Evolutionary conservation across 305 asterid genomes (phyloP).

Genomic region (Salvia sclarea): DNA sequence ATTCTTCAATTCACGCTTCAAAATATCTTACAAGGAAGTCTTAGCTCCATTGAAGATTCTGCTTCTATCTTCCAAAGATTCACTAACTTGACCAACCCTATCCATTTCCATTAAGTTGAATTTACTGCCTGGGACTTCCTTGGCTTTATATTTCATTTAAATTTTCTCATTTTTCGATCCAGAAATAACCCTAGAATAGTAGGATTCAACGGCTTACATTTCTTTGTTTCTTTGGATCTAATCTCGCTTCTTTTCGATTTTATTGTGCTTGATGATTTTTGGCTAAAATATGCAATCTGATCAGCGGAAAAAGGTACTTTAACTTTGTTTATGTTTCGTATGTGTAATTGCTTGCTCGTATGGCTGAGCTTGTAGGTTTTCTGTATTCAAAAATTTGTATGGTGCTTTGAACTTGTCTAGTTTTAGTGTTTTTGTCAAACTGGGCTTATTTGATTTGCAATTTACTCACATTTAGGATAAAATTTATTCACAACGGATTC

Average conservation of each 20-base stretch:
- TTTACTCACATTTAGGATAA: slow-evolving; percentile 24
- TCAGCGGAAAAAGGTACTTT: slow-evolving; percentile 78
- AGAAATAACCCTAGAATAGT: slow-evolving; percentile 20
- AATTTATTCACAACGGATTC: slow-evolving; percentile 18
- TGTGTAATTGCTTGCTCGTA: slow-evolving; percentile 11
- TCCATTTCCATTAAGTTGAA: slow-evolving; percentile 24
- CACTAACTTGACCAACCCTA: slow-evolving; percentile 25
- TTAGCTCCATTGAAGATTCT: slow-evolving; percentile 31
- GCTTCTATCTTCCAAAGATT: slow-evolving; percentile 19
- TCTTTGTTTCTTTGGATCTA: slow-evolving; percentile 42
- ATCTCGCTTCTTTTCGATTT: slow-evolving; percentile 29
- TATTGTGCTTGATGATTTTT: slow-evolving; percentile 52
- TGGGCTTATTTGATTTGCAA: slow-evolving; percentile 28
- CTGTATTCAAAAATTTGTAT: slow-evolving; percentile 13
- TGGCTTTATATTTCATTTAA: slow-evolving; percentile 23
- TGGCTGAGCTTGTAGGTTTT: slow-evolving; percentile 19
- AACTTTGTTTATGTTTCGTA: not conserved
- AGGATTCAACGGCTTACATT: slow-evolving; percentile 33
- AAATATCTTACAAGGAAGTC: slow-evolving; percentile 17
- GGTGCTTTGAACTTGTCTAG: slow-evolving; percentile 29
- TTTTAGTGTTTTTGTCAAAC: slow-evolving; percentile 10
- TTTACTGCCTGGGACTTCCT: slow-evolving; percentile 39
- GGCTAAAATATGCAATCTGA: slow-evolving; percentile 77
- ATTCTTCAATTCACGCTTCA: slow-evolving; percentile 7
- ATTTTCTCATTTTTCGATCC: slow-evolving; percentile 42